Percentiles rank a stretch among this genome's conserved stretches.
These are phyloP conservation scores for Galerina sulciceps DNA, from an alignment of 768 basidiomycete species.

Conservation along the genomic window DNA sequence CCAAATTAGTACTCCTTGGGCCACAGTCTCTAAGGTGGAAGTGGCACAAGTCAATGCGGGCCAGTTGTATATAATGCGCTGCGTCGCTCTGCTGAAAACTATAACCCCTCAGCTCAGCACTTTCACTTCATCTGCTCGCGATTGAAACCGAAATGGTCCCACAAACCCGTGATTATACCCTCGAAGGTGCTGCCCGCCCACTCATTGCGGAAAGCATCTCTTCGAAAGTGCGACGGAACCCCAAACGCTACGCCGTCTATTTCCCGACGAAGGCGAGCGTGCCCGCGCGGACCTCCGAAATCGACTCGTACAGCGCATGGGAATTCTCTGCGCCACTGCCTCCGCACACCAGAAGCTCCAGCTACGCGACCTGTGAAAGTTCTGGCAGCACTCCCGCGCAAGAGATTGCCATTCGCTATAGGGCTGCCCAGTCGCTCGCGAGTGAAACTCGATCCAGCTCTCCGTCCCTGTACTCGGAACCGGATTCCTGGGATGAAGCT, in stretches of 20 bases:
- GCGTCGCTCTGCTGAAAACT: not conserved
- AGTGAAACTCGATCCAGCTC: constrained; percentile 14
- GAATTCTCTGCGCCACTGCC: constrained; percentile 35
- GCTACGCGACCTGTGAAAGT: constrained; percentile 26
- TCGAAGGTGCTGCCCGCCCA: constrained; percentile 13
- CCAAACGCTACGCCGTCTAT: constrained; percentile 40
- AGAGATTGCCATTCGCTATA: constrained; percentile 39
- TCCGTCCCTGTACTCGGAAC: constrained; percentile 10
- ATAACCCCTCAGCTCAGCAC: not conserved
- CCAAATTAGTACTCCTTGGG: constrained; percentile 3
- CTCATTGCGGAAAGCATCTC: not conserved
- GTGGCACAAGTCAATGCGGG: constrained; percentile 5
- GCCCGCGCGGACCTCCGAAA: constrained; percentile 20
- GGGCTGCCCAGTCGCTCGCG: constrained; percentile 35
- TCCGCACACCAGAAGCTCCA: constrained; percentile 26
- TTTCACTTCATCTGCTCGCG: not conserved
- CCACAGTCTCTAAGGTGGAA: not conserved
- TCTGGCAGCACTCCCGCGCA: constrained; percentile 41
- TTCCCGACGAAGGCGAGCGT: constrained; percentile 31
- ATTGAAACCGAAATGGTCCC: not conserved
- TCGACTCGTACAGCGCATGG: constrained; percentile 39
- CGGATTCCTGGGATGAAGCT: constrained; percentile 18
- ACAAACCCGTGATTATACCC: constrained; percentile 17
- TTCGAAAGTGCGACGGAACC: constrained; percentile 5
- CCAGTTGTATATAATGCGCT: not conserved